phyloP scores from a whole-genome alignment of 2,329 filamentous ascomycete genomes.

The Rhynchosporium graminicola region DNA sequence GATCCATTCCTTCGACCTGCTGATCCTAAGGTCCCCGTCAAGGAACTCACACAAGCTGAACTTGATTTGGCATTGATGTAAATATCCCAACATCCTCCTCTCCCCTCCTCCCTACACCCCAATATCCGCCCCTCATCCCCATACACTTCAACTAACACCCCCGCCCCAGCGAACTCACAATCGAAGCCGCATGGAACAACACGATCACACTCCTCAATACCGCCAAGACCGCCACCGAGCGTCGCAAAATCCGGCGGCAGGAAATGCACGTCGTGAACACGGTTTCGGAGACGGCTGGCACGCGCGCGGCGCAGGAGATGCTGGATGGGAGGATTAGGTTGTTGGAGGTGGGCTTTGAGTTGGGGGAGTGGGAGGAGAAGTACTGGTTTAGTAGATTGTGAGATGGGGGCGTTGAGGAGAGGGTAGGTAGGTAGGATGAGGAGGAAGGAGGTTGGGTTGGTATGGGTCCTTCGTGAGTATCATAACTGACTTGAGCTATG shows the following conservation, averaged over 20 bases:
- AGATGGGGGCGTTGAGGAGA: too few species aligned
- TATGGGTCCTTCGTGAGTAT: too few species aligned
- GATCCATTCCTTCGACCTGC: constrained; percentile 1
- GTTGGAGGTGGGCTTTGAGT: neutral
- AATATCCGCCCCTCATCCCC: neutral
- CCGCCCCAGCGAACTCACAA: neutral
- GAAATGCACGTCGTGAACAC: neutral
- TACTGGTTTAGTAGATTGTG: constrained; percentile 1
- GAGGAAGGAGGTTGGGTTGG: too few species aligned
- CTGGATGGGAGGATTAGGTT: neutral
- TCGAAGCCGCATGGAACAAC: neutral
- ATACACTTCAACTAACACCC: too few species aligned
- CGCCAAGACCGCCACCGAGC: constrained; percentile 2
- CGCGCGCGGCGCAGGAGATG: neutral
- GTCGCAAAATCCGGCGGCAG: neutral
- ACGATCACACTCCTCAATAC: neutral
- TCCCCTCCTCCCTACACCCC: neutral
- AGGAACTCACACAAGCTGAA: neutral
- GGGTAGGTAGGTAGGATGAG: too few species aligned
- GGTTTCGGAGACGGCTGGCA: neutral
- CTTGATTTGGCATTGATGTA: constrained; percentile 6
- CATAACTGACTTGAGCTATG: too few species aligned
- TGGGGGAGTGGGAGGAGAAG: neutral
- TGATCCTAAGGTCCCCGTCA: neutral
- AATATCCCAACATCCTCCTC: too few species aligned